Evolutionary conservation across 129 eudicot genomes (phyloP).

Genomic region (Solidago caesia): DNA sequence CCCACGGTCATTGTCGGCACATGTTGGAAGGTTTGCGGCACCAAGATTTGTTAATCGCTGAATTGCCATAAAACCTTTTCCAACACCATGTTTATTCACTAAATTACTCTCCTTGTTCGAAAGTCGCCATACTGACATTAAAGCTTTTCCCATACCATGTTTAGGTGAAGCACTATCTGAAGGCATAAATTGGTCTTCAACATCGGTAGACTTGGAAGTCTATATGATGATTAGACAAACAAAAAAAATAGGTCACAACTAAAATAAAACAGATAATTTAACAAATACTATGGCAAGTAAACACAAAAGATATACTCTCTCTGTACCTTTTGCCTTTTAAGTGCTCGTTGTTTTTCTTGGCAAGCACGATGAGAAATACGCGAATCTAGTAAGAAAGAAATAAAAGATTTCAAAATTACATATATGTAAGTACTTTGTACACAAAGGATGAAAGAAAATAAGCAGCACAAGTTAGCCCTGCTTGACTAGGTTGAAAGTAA

Average conservation of each 20-base stretch:
- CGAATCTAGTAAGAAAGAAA: conserved; percentile 34
- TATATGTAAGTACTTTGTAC: conserved; percentile 1
- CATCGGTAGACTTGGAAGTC: conserved; percentile 41
- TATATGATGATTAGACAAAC: conserved; percentile 21
- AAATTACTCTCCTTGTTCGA: conserved; percentile 36
- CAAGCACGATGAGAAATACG: conserved; percentile 41
- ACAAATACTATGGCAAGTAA: conserved; percentile 2
- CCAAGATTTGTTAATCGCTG: conserved; percentile 43
- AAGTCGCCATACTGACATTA: conserved; percentile 61
- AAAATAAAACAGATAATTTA: not conserved
- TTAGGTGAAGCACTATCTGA: conserved; percentile 32
- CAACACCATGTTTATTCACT: conserved; percentile 62
- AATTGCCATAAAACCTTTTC: conserved; percentile 89
- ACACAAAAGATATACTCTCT: conserved; percentile 12
- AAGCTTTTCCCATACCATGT: conserved; percentile 92
- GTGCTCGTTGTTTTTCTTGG: conserved; percentile 52
- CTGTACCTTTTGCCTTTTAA: conserved; percentile 68
- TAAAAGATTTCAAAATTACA: not conserved
- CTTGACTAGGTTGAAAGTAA: conserved; percentile 14
- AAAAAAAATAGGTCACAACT: conserved; percentile 10
- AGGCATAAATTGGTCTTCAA: conserved; percentile 37
- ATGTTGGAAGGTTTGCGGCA: conserved; percentile 39
- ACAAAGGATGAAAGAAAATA: not conserved
- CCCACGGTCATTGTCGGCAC: conserved; percentile 29
- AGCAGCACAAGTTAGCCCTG: conserved; percentile 9